Evolutionary conservation across 805 yeast species (phyloP).

Genomic region (Starmera pachycereana): DNA sequence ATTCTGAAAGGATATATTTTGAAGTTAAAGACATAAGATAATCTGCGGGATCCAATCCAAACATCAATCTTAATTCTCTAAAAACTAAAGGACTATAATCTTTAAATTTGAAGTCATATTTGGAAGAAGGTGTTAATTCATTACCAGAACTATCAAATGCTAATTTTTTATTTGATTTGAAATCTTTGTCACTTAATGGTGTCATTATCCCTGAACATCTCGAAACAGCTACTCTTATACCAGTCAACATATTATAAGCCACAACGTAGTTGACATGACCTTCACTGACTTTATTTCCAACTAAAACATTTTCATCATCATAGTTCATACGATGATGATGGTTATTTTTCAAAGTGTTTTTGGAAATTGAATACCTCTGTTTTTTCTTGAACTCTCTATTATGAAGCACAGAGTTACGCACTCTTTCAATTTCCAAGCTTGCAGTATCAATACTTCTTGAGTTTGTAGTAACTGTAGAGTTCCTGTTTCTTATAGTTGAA

Average conservation of each 20-base stretch:
- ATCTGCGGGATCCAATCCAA: conserved; percentile 93
- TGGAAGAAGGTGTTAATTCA: conserved; percentile 85
- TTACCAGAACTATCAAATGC: conserved; percentile 84
- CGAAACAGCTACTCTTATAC: conserved; percentile 91
- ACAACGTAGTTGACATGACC: conserved; percentile 90
- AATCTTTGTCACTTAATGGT: conserved; percentile 61
- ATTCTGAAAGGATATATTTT: conserved; percentile 80
- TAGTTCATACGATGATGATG: conserved; percentile 16
- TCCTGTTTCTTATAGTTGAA: conserved; percentile 3
- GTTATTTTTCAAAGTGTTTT: too few relatives aligned
- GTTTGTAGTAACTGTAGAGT: conserved; percentile 12
- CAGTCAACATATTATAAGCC: conserved; percentile 96
- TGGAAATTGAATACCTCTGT: conserved; percentile 13
- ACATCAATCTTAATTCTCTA: conserved; percentile 66
- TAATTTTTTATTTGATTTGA: conserved; percentile 61
- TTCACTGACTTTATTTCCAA: conserved; percentile 79
- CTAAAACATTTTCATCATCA: conserved; percentile 50
- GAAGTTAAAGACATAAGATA: conserved; percentile 88
- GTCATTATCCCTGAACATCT: conserved; percentile 81
- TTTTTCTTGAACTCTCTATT: conserved; percentile 33
- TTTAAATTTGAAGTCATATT: conserved; percentile 92
- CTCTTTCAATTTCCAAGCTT: conserved; percentile 35
- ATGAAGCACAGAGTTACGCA: conserved; percentile 36
- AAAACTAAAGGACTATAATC: conserved; percentile 95
- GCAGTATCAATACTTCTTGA: conserved; percentile 27